Evolutionary conservation across 805 yeast genomes (phyloP).

Genomic region (Lipomyces lipofer): DNA sequence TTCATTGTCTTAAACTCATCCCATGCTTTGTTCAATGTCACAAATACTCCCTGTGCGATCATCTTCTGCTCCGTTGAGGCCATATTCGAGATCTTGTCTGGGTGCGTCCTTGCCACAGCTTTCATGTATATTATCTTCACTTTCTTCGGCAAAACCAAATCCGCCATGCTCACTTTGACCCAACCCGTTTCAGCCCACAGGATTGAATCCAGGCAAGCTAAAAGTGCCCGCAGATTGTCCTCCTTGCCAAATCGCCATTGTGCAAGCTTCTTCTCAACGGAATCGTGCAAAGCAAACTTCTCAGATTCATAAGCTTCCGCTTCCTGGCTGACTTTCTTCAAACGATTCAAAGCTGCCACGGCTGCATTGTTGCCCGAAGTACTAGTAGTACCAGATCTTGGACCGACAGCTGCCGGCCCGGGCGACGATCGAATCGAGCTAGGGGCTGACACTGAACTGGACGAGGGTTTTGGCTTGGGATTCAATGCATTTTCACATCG

Average conservation of each 20-base stretch:
- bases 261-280: slow-evolving; percentile 54
- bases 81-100: slow-evolving; percentile 71
- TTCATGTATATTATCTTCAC: slow-evolving; percentile 83
- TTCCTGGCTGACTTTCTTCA: slow-evolving; percentile 50
- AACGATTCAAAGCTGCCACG: slow-evolving; percentile 52
- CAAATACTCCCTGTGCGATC: slow-evolving; percentile 86
- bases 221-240: slow-evolving; percentile 73
- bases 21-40: slow-evolving; percentile 86
- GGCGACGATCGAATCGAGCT: slow-evolving; percentile 8
- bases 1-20: slow-evolving; percentile 70
- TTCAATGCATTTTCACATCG: slow-evolving; percentile 68
- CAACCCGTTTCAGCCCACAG: slow-evolving; percentile 68
- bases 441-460: slow-evolving; percentile 29
- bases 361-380: slow-evolving; percentile 29
- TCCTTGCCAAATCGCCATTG: slow-evolving; percentile 76
- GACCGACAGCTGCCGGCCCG: background rate
- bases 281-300: slow-evolving; percentile 62
- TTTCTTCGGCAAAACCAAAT: slow-evolving; percentile 83
- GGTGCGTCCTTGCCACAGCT: slow-evolving; percentile 75
- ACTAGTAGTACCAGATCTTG: slow-evolving; percentile 5
- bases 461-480: slow-evolving; percentile 49
- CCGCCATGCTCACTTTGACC: slow-evolving; percentile 67
- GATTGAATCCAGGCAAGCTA: slow-evolving; percentile 66
- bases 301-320: slow-evolving; percentile 56
- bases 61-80: slow-evolving; percentile 69